Conservation (phyloP, 1,284 basidiomycete species). For the Mycosarcoma mackinlayi region DNA sequence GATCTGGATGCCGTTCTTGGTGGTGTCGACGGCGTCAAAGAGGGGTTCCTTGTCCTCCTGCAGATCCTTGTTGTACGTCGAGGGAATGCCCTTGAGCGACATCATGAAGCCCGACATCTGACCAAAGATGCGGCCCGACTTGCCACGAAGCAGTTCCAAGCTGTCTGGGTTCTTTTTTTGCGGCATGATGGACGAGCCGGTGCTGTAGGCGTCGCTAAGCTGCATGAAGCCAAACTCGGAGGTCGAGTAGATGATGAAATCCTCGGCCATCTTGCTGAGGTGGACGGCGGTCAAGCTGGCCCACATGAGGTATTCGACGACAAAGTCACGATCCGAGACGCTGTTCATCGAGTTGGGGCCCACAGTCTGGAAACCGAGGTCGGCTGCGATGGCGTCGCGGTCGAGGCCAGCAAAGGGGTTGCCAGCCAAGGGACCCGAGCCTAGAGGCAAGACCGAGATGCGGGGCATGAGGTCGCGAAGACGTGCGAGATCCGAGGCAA, state of each 20-base stretch:
- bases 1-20: slow-evolving; percentile 89
- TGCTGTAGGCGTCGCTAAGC: slow-evolving; percentile 95
- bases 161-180: slow-evolving; percentile 99
- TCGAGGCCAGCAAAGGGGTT: slow-evolving; percentile 80
- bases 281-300: slow-evolving; percentile 90
- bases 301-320: slow-evolving; percentile 98
- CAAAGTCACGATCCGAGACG: slow-evolving; percentile 95
- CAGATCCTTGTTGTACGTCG: slow-evolving; percentile 98
- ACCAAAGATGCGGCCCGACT: slow-evolving; percentile 92
- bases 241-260: slow-evolving; percentile 94
- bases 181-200: slow-evolving; percentile 98
- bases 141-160: slow-evolving; percentile 91
- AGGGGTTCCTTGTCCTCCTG: slow-evolving; percentile 99
- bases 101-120: slow-evolving; percentile 98
- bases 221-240: slow-evolving; percentile 96
- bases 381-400: slow-evolving; percentile 63
- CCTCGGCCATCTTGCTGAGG: slow-evolving; percentile 92
- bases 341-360: slow-evolving; percentile 71
- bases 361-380: slow-evolving; percentile 65
- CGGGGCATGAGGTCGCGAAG: slow-evolving; percentile 78
- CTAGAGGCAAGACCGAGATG: slow-evolving; percentile 90
- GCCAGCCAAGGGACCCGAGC: slow-evolving; percentile 92
- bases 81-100: slow-evolving; percentile 95
- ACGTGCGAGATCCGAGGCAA: slow-evolving; percentile 86
- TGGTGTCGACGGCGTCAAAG: slow-evolving; percentile 91